Conservation (phyloP, 805 yeast genomes). For the Nakazawaea wickerhamii region DNA sequence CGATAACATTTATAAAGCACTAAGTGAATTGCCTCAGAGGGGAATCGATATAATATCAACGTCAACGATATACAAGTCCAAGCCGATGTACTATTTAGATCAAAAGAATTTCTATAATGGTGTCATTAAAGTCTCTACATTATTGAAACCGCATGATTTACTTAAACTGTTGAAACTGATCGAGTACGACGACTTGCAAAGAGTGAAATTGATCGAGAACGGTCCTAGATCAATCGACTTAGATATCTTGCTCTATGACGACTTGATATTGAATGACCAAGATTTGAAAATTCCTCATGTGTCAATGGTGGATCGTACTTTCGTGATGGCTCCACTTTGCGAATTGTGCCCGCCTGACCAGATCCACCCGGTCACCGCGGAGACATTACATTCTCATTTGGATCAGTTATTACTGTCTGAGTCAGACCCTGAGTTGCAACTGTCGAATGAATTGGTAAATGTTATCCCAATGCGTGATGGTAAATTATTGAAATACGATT, state of each 20-base stretch:
- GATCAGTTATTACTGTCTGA: conserved; percentile 36
- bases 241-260: conserved; percentile 76
- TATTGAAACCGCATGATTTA: conserved; percentile 57
- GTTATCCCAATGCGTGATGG: conserved; percentile 39
- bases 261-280: conserved; percentile 45
- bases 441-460: conserved; percentile 43
- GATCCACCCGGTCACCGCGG: conserved; percentile 83
- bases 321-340: conserved; percentile 84
- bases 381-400: conserved; percentile 67
- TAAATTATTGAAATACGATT: conserved; percentile 36
- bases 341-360: conserved; percentile 66
- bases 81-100: conserved; percentile 84
- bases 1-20: conserved; percentile 51
- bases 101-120: conserved; percentile 86
- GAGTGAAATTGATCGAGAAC: conserved; percentile 78
- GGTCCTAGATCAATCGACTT: conserved; percentile 92
- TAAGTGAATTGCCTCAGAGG: conserved; percentile 37
- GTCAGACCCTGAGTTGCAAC: conserved; percentile 34
- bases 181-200: conserved; percentile 63
- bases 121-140: conserved; percentile 61
- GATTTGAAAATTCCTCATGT: conserved; percentile 79
- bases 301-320: conserved; percentile 81
- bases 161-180: conserved; percentile 60
- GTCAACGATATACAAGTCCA: conserved; percentile 79
- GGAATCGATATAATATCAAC: conserved; percentile 49